Base-by-base conservation (phyloP, 2,329 filamentous ascomycete genomes). In the Neofusicoccum parvum region DNA sequence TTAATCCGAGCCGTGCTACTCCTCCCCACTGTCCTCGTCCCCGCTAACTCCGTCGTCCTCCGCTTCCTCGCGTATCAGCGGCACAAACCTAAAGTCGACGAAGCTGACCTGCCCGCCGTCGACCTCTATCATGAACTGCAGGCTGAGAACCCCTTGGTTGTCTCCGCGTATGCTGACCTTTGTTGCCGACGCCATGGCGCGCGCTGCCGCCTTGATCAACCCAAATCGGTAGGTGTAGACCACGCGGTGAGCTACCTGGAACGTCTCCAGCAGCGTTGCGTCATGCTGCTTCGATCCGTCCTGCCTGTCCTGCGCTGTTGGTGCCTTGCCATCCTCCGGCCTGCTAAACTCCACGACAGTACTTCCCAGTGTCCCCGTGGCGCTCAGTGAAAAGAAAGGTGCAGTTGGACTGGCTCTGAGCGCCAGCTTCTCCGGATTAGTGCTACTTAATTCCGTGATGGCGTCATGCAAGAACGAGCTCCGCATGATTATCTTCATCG, bases 61-160 rank as follows among this genome's bases (percentile, higher is more conserved):
- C 12, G 67, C 74, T 10, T 70, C 72, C 1, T 76, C 78, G 12
- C 74, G 77, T 64, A 88, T 81, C 65, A 89, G 89, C 15, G 92
- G 92, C 65, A 96, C 89, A 74, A 95, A 92, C 20, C 90, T 84
- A 76, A 94, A 96, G 76, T 95, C 91, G 27, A 95, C 83, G 78
- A 94, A 96, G 71, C 88, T 91, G 45, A 88, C 82, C 32, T 78
- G 78, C 23, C 86, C 85, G 6, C 86, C 86, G 68, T 95, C 92
- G 48, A 94, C 84, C 74, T 97, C 92, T 15, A 99, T 90, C 90
- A 99, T 95, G 73, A 98, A 97, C 74, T 99, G 95, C 75, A 98
- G 80, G 78, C 92, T 97, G 69, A 99, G 78, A 36, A 99, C 94
- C 0, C 95, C 94, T 75, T 97, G 92, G 1, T 86, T 84, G 77